Evolutionary conservation across 148 eudicot genomes (phyloP), one percentile per base, ranked within the genome.

Genomic region (Rhododendron ferrugineum): DNA sequence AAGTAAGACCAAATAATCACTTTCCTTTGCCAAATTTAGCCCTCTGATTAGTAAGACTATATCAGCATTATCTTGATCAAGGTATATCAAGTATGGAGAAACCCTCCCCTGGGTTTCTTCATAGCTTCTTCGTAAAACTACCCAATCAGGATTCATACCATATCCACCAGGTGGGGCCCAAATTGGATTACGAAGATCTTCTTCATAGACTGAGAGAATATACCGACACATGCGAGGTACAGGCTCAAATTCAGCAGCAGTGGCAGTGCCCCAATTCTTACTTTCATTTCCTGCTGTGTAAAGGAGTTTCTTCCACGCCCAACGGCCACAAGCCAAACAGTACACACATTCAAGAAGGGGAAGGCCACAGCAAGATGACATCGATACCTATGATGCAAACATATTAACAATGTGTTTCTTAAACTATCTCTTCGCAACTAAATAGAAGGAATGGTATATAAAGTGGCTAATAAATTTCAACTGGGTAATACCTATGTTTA

Each of bases 141-240:
- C 91, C 97, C 95, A 91, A 79, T 95, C 95, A 2, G 98, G 99
- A 83, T 94, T 85, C 88, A 96, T 93, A 13, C 92, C 90, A 86
- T 96, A 96, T 66, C 99, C 98, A 72, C 93, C 99, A 23, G 95
- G 95, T 2, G 98, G 98, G 7, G 97, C 96, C 98, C 96, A 97
- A 6, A 97, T 28, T 7, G 99, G 99, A 86, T 92, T 94, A 70
- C 94, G 87, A 76, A 95, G 89, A 88, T 97, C 99, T 68, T 94
- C 96, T 79, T 97, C 98, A 82, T 97, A 97, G 1, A 94, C 93
- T 47, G 96, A 83, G 60, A 94, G 77, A 40, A 97, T 93, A 81
- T 86, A 93, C n/a, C 93, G 82, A 87, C 98, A 97, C 44, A 96
- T 81, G 1, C 98, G 92, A 5, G 99, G 96, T 23, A 96, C 83